Evolutionary conservation across 768 basidiomycete species (phyloP).

Genomic region (Hygrophoropsis aurantiaca): DNA sequence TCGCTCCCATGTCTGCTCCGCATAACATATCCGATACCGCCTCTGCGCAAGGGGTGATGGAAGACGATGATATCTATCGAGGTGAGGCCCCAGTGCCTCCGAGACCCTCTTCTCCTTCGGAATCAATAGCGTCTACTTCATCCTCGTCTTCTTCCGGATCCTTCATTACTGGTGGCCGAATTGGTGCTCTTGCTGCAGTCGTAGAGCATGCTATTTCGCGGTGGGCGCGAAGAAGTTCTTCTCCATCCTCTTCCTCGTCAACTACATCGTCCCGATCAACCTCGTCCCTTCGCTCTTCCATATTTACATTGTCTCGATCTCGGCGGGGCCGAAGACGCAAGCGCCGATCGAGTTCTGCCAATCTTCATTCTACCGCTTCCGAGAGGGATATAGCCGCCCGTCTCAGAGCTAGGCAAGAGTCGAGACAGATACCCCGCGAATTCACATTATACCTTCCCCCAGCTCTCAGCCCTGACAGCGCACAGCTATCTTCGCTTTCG

Average conservation of each 20-base stretch:
- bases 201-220: constrained; percentile 70
- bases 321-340: constrained; percentile 42
- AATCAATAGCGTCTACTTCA: constrained; percentile 31
- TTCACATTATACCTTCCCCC: constrained; percentile 68
- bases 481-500: constrained; percentile 9
- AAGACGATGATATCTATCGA: constrained; percentile 58
- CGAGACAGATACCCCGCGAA: constrained; percentile 56
- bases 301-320: constrained; percentile 39
- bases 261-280: constrained; percentile 39
- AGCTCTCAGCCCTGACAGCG: constrained; percentile 12
- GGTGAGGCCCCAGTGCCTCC: constrained; percentile 43
- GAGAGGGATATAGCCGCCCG: constrained; percentile 62
- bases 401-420: constrained; percentile 60
- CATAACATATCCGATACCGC: constrained; percentile 4
- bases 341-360: constrained; percentile 48
- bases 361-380: constrained; percentile 51
- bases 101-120: constrained; percentile 24
- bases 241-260: constrained; percentile 46
- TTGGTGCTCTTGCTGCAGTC: constrained; percentile 57
- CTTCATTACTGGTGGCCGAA: constrained; percentile 35
- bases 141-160: constrained; percentile 37
- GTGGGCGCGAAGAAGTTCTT: constrained; percentile 61
- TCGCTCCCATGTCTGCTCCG: background rate
- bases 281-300: constrained; percentile 34
- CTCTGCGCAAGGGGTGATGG: constrained; percentile 11